These are phyloP conservation scores for Noccaea caerulescens DNA, from an alignment of 345 rosid genomes.

Conservation along the genomic window DNA sequence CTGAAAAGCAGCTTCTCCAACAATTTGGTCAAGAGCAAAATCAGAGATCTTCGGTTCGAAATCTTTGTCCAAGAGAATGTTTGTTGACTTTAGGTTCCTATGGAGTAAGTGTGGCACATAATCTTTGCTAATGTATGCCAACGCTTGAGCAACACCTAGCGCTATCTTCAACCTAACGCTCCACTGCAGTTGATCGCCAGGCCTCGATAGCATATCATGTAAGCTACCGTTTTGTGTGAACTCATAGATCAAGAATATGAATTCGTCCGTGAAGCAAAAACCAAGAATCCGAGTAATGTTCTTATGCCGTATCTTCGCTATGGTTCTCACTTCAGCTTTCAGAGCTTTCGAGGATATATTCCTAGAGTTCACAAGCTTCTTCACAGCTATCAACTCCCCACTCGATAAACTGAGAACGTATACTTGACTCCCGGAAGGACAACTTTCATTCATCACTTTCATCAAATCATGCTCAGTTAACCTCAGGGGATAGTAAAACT, in stretches of 20 bases:
- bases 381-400: conserved; percentile 79
- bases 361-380: conserved; percentile 70
- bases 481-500: conserved; percentile 82
- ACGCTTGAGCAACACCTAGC: conserved; percentile 77
- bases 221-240: conserved; percentile 74
- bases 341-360: conserved; percentile 64
- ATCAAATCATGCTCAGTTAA: conserved; percentile 74
- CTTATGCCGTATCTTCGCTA: conserved; percentile 86
- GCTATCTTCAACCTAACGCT: conserved; percentile 77
- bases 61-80: conserved; percentile 74
- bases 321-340: conserved; percentile 79
- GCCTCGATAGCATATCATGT: conserved; percentile 59
- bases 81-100: conserved; percentile 74
- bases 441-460: conserved; percentile 69
- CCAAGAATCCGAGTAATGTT: conserved; percentile 78
- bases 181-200: conserved; percentile 69
- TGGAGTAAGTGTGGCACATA: conserved; percentile 79
- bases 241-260: conserved; percentile 75
- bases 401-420: conserved; percentile 65
- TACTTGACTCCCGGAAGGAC: conserved; percentile 60
- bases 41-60: conserved; percentile 80
- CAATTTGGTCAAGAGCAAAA: conserved; percentile 72
- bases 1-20: conserved; percentile 82
- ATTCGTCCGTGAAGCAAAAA: conserved; percentile 74
- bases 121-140: conserved; percentile 79